Conservation (phyloP, 805 yeast genomes). For the Naumovozyma baii region DNA sequence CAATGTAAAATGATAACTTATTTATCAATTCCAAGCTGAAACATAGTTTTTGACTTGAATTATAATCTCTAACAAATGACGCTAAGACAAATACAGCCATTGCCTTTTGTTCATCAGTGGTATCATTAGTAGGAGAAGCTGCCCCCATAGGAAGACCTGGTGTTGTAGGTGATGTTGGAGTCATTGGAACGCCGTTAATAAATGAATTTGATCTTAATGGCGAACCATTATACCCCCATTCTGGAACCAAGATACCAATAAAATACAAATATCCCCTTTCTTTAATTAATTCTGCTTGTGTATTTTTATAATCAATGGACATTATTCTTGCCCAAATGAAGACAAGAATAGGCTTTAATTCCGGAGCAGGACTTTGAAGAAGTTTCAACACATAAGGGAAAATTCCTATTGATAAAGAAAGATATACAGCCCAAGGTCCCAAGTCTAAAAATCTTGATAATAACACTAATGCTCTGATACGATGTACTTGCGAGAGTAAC, state of each 20-base stretch:
- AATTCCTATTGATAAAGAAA: slow-evolving; percentile 87
- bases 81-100: slow-evolving; percentile 89
- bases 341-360: slow-evolving; percentile 83
- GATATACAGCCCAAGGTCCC: slow-evolving; percentile 96
- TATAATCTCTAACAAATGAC: slow-evolving; percentile 71
- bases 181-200: slow-evolving; percentile 13
- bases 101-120: slow-evolving; percentile 79
- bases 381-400: slow-evolving; percentile 89
- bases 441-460: slow-evolving; percentile 80
- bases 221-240: slow-evolving; percentile 15
- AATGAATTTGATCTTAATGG: slow-evolving; percentile 12
- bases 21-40: slow-evolving; percentile 62
- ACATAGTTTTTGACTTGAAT: slow-evolving; percentile 70
- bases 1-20: slow-evolving; percentile 56
- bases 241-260: slow-evolving; percentile 59
- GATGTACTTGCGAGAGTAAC: slow-evolving; percentile 83
- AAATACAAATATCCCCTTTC: slow-evolving; percentile 88
- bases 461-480: slow-evolving; percentile 77
- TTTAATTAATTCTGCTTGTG: slow-evolving; percentile 85
- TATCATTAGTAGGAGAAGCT: slow-evolving; percentile 15
- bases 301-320: slow-evolving; percentile 85
- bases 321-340: slow-evolving; percentile 97
- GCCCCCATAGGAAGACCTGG: background rate
- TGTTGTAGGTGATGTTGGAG: slow-evolving; percentile 12
- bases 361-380: slow-evolving; percentile 90